Evolutionary conservation across 768 basidiomycete genomes (phyloP).

Genomic region (Naganishia kalamii): DNA sequence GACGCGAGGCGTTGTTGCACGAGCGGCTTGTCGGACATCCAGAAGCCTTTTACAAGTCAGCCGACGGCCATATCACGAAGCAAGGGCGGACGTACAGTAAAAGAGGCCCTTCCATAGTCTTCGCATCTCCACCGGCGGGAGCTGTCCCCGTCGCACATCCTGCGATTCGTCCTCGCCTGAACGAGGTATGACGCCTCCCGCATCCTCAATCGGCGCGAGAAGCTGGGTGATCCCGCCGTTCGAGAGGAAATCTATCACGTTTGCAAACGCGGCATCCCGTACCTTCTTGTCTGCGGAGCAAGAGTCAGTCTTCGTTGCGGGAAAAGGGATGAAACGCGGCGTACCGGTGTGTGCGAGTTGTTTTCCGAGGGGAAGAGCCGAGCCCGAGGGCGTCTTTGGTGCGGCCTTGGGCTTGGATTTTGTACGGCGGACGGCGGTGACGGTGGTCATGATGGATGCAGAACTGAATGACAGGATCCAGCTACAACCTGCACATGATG

Average conservation of each 20-base stretch:
- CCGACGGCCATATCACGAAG: background rate
- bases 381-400: background rate
- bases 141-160: constrained; percentile 36
- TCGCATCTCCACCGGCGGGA: constrained; percentile 71
- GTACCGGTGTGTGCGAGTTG: constrained; percentile 85
- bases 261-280: constrained; percentile 82
- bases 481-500: background rate
- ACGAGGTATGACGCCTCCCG: background rate
- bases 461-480: background rate
- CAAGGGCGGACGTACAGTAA: constrained; percentile 61
- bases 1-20: constrained; percentile 86
- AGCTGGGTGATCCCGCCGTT: constrained; percentile 28
- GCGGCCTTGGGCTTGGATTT: constrained; percentile 19
- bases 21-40: constrained; percentile 99
- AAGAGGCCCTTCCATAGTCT: constrained; percentile 98
- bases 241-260: constrained; percentile 71
- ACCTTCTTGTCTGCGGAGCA: constrained; percentile 68
- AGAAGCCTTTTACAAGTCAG: constrained; percentile 64
- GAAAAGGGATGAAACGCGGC: background rate
- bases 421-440: background rate
- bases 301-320: background rate
- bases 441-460: background rate
- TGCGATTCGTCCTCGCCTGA: background rate
- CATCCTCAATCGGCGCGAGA: background rate
- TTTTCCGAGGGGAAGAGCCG: constrained; percentile 64